A percentile compares a stretch with the other conserved stretches of the same genome.
These are phyloP conservation scores for Pascua guehoae DNA, from an alignment of 1,284 basidiomycete genomes.

Conservation along the genomic window DNA sequence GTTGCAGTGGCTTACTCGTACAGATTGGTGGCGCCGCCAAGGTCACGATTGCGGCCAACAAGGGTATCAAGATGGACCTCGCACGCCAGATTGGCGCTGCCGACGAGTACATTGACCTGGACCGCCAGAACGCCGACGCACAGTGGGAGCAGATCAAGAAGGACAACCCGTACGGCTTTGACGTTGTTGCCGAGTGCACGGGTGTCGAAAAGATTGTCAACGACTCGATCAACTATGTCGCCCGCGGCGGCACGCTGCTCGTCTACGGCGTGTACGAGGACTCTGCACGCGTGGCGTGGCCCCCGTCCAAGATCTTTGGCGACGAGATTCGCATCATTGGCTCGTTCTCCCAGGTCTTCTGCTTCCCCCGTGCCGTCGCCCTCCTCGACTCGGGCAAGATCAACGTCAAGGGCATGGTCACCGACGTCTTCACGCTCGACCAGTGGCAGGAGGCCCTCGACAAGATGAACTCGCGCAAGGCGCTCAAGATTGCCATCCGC, in stretches of 20 bases:
- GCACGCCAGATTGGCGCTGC: conserved; percentile 69
- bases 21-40: conserved; percentile 57
- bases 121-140: conserved; percentile 65
- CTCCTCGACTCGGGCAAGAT: conserved; percentile 81
- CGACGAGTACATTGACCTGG: conserved; percentile 78
- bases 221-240: conserved; percentile 75
- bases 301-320: conserved; percentile 76
- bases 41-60: conserved; percentile 75
- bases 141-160: conserved; percentile 75
- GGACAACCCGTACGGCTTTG: conserved; percentile 78
- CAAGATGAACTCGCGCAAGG: conserved; percentile 63
- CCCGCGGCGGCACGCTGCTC: conserved; percentile 54
- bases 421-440: conserved; percentile 68
- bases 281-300: conserved; percentile 72
- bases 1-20: too few species aligned
- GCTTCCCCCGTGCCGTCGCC: conserved; percentile 82
- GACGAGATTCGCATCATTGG: conserved; percentile 83
- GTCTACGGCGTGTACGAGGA: conserved; percentile 63
- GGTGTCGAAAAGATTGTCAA: conserved; percentile 76
- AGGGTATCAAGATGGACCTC: conserved; percentile 78
- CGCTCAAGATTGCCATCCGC: conserved; percentile 49
- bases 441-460: conserved; percentile 77
- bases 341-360: conserved; percentile 77
- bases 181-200: conserved; percentile 83
- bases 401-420: conserved; percentile 75